Percentiles rank a stretch among this genome's conserved stretches.
These are phyloP conservation scores for Tulasnella sp. DNA, from an alignment of 768 basidiomycete species.

Conservation along the genomic window DNA sequence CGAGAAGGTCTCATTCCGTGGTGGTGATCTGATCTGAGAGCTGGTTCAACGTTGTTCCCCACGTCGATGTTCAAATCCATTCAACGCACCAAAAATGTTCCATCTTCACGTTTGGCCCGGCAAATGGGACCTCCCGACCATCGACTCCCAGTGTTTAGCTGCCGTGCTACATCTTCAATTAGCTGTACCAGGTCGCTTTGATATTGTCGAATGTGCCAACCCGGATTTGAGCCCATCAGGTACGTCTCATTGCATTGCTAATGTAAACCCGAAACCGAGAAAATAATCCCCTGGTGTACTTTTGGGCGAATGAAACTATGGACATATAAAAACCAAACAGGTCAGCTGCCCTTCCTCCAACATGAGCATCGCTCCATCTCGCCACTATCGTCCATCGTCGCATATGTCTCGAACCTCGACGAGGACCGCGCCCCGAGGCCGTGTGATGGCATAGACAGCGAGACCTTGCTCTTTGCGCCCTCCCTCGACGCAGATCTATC, in stretches of 20 bases:
- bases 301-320: neutral
- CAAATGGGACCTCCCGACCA: slow-evolving; percentile 51
- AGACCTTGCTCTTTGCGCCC: slow-evolving; percentile 25
- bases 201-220: slow-evolving; percentile 48
- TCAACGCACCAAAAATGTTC: slow-evolving; percentile 6
- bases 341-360: slow-evolving; percentile 59
- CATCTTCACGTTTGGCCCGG: slow-evolving; percentile 60
- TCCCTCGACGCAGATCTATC: slow-evolving; percentile 39
- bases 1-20: no score
- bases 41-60: no score
- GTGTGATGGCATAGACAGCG: slow-evolving; percentile 18
- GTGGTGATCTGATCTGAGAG: no score
- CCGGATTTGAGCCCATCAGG: slow-evolving; percentile 66
- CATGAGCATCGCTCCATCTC: slow-evolving; percentile 43
- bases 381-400: slow-evolving; percentile 49
- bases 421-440: neutral
- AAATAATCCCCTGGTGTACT: neutral
- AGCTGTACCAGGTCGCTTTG: slow-evolving; percentile 55
- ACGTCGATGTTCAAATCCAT: no score
- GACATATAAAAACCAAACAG: no score
- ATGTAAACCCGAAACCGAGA: neutral
- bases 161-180: slow-evolving; percentile 59
- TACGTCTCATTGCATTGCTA: slow-evolving; percentile 27
- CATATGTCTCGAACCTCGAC: slow-evolving; percentile 47
- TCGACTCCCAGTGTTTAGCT: slow-evolving; percentile 54